Percentiles rank a stretch among this genome's conserved stretches.
phyloP scores from a whole-genome alignment of 495 filamentous ascomycete species.

The Chlorociboria aeruginascens region DNA sequence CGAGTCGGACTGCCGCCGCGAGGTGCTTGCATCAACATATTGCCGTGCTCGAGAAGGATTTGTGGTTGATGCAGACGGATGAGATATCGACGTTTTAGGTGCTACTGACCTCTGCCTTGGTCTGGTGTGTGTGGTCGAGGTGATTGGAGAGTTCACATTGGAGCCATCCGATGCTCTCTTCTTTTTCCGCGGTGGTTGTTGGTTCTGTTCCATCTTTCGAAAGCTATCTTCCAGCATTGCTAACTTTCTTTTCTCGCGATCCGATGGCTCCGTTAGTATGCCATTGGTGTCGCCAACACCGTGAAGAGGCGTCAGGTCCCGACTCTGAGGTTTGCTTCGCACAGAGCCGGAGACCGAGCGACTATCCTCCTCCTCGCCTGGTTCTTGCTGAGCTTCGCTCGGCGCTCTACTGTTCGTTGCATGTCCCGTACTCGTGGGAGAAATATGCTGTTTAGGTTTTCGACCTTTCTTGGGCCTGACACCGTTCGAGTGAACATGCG shows the following conservation, averaged over 20 bases:
- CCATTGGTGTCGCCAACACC: slow-evolving; percentile 37
- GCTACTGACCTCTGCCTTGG: slow-evolving; percentile 21
- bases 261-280: slow-evolving; percentile 56
- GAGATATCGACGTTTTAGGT: slow-evolving; percentile 17
- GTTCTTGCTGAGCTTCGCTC: slow-evolving; percentile 54
- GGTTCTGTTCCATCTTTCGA: slow-evolving; percentile 50
- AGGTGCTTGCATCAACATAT: slow-evolving; percentile 37
- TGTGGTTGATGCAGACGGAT: slow-evolving; percentile 2
- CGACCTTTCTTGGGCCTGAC: slow-evolving; percentile 46
- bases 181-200: slow-evolving; percentile 39
- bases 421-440: slow-evolving; percentile 55
- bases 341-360: slow-evolving; percentile 64
- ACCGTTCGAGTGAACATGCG: slow-evolving; percentile 33
- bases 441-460: slow-evolving; percentile 45
- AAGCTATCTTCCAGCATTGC: slow-evolving; percentile 71
- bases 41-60: slow-evolving; percentile 27
- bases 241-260: slow-evolving; percentile 79
- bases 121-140: slow-evolving; percentile 25
- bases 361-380: slow-evolving; percentile 43
- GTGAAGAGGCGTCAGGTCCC: slow-evolving; percentile 59
- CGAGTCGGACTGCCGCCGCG: slow-evolving; percentile 34
- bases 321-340: slow-evolving; percentile 64
- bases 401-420: slow-evolving; percentile 68
- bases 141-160: slow-evolving; percentile 20
- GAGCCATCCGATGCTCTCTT: slow-evolving; percentile 50